Conservation (phyloP, 441 rosid genomes). For the Euphorbia corollata region DNA sequence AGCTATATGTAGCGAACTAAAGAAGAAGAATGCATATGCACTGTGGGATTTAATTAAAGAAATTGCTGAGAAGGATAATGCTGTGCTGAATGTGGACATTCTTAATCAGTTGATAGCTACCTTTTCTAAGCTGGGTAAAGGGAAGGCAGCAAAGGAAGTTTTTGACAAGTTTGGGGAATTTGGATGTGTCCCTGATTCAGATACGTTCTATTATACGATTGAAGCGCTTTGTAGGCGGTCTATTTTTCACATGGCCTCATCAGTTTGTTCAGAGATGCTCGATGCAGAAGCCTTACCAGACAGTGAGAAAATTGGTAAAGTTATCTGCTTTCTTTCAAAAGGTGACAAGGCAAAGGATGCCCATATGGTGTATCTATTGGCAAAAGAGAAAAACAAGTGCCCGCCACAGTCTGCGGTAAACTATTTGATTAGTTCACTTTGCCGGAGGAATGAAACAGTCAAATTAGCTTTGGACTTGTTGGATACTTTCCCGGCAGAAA, state of each 20-base stretch:
- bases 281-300: conserved; percentile 43
- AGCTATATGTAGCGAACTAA: conserved; percentile 34
- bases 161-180: conserved; percentile 53
- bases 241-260: conserved; percentile 43
- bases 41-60: conserved; percentile 72
- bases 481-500: conserved; percentile 40
- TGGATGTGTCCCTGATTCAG: conserved; percentile 44
- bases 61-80: conserved; percentile 34
- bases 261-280: conserved; percentile 71
- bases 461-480: conserved; percentile 50
- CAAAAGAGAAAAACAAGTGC: conserved; percentile 39
- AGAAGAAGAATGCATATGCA: conserved; percentile 43
- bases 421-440: conserved; percentile 45
- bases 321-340: conserved; percentile 59
- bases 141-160: conserved; percentile 65
- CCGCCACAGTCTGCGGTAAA: conserved; percentile 41
- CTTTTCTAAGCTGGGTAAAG: conserved; percentile 59
- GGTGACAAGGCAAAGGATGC: conserved; percentile 53
- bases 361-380: conserved; percentile 40
- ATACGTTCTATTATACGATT: conserved; percentile 54
- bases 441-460: conserved; percentile 49
- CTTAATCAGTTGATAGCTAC: conserved; percentile 53
- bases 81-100: conserved; percentile 35
- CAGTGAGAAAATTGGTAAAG: conserved; percentile 44
- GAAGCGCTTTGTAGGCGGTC: conserved; percentile 61